These are phyloP conservation scores for Arthrinium puccinioides DNA, from an alignment of 2,329 filamentous ascomycete genomes.

Conservation along the genomic window DNA sequence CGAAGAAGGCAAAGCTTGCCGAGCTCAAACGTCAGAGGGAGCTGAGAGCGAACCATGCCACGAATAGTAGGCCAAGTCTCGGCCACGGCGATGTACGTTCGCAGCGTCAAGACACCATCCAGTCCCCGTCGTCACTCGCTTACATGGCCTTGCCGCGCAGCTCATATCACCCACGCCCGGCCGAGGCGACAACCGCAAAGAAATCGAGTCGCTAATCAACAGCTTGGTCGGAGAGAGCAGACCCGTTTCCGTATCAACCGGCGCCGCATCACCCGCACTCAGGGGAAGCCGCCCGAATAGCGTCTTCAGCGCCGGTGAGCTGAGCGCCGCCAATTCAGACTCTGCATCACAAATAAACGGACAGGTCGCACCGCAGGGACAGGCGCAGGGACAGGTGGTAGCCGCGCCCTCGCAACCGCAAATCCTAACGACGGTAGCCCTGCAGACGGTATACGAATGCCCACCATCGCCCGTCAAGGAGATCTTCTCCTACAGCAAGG, in stretches of 20 bases:
- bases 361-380: constrained; percentile 15
- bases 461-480: constrained; percentile 71
- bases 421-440: constrained; percentile 64
- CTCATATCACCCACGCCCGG: constrained; percentile 64
- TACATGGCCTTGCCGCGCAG: constrained; percentile 36
- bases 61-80: constrained; percentile 59
- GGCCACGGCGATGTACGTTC: constrained; percentile 62
- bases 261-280: constrained; percentile 57
- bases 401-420: constrained; percentile 43
- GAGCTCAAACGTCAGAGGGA: constrained; percentile 93
- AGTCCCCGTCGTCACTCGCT: no score
- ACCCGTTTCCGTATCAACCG: constrained; percentile 59
- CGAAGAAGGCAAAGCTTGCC: constrained; percentile 93
- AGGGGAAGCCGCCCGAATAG: constrained; percentile 78
- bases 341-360: constrained; percentile 39
- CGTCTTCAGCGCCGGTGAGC: constrained; percentile 71
- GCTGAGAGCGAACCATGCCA: constrained; percentile 70
- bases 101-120: no score
- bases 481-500: constrained; percentile 94
- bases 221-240: constrained; percentile 74
- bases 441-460: constrained; percentile 75
- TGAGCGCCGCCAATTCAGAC: constrained; percentile 69
- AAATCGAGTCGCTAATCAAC: constrained; percentile 81
- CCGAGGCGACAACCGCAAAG: constrained; percentile 61
- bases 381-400: no score